These are phyloP conservation scores for Cladosporium sp. DNA, from an alignment of 2,329 filamentous ascomycete genomes.

Conservation along the genomic window DNA sequence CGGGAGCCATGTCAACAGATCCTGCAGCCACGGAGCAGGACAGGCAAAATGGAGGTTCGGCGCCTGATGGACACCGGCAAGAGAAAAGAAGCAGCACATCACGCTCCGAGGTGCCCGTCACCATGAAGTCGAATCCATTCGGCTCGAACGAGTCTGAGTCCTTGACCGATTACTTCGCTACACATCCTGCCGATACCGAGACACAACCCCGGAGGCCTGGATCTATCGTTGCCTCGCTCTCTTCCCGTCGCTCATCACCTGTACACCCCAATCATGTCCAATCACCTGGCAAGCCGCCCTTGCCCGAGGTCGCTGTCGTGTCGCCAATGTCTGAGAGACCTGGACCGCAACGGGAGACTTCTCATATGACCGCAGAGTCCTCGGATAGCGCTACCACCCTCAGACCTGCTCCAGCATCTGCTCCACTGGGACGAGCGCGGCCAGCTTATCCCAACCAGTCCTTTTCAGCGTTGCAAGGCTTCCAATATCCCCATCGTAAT, in stretches of 20 bases:
- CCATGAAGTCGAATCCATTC: background rate
- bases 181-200: background rate
- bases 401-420: conserved; percentile 24
- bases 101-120: conserved; percentile 37
- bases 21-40: conserved; percentile 15
- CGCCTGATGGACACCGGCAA: conserved; percentile 13
- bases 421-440: conserved; percentile 23
- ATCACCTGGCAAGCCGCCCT: background rate
- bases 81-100: conserved; percentile 37
- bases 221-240: background rate
- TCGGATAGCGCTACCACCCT: conserved; percentile 31
- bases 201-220: background rate
- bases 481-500: conserved; percentile 37
- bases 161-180: conserved; percentile 5
- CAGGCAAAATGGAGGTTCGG: conserved; percentile 12
- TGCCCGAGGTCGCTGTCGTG: background rate
- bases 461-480: conserved; percentile 45
- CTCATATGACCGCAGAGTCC: conserved; percentile 40
- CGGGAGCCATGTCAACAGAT: conserved; percentile 22
- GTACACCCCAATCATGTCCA: background rate
- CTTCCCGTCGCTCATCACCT: conserved; percentile 2
- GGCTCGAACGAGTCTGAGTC: background rate
- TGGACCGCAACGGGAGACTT: conserved; percentile 37
- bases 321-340: conserved; percentile 21
- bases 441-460: conserved; percentile 47